A percentile compares a stretch with the other conserved stretches of the same genome.
phyloP scores from a whole-genome alignment of 2,329 filamentous ascomycete genomes.

The Fusarium nurragi region DNA sequence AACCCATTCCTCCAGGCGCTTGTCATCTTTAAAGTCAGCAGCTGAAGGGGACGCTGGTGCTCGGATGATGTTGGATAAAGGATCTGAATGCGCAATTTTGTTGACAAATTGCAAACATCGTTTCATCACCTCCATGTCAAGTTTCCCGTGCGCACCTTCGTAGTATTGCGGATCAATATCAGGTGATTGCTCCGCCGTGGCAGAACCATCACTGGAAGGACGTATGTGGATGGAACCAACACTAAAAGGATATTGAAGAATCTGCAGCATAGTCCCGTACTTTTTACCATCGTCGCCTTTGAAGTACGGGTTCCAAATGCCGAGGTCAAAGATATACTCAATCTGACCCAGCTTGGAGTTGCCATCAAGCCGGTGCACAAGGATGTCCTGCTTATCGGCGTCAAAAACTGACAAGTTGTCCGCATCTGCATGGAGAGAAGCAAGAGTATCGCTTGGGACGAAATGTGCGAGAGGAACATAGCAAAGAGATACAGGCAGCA shows the following conservation, averaged over 20 bases:
- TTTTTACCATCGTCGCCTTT: conserved; percentile 50
- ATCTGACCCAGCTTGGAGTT: conserved; percentile 54
- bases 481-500: conserved; percentile 53
- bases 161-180: conserved; percentile 57
- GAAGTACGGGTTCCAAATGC: conserved; percentile 57
- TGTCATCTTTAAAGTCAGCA: conserved; percentile 24
- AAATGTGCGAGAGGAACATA: conserved; percentile 55
- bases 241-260: conserved; percentile 63
- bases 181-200: conserved; percentile 43
- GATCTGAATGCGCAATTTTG: conserved; percentile 51
- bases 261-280: conserved; percentile 60
- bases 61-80: conserved; percentile 52
- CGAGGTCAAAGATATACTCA: conserved; percentile 60
- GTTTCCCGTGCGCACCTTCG: conserved; percentile 48
- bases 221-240: conserved; percentile 59
- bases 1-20: conserved; percentile 42
- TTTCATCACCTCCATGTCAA: conserved; percentile 57
- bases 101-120: conserved; percentile 52
- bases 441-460: conserved; percentile 41
- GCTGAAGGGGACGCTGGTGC: conserved; percentile 39
- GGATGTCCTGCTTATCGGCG: conserved; percentile 44
- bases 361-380: conserved; percentile 47
- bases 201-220: conserved; percentile 15
- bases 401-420: conserved; percentile 32
- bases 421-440: conserved; percentile 31